phyloP scores from a whole-genome alignment of 73 alveolate species.

The Blepharisma stoltei region DNA sequence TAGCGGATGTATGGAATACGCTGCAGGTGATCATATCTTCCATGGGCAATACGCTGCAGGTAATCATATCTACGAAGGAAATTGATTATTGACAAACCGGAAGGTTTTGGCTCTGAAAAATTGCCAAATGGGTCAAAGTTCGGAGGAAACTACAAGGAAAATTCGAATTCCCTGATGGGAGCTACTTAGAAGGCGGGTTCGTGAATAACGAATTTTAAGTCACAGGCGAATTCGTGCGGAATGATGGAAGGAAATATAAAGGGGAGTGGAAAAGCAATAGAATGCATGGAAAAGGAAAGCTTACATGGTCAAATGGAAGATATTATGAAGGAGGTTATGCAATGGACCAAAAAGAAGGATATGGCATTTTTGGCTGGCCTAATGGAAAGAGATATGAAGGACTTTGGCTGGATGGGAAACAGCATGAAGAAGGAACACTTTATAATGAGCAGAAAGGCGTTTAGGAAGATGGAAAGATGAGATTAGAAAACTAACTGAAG shows the following conservation, averaged over 20 bases:
- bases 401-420: slow-evolving; percentile 60
- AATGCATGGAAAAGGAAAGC: slow-evolving; percentile 70
- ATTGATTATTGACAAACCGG: slow-evolving; percentile 72
- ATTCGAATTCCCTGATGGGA: slow-evolving; percentile 69
- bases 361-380: slow-evolving; percentile 66
- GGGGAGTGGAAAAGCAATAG: slow-evolving; percentile 70
- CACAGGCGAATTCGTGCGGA: slow-evolving; percentile 56
- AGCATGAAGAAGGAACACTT: slow-evolving; percentile 49
- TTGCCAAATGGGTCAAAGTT: slow-evolving; percentile 76
- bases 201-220: slow-evolving; percentile 60
- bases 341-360: slow-evolving; percentile 66
- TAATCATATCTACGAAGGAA: slow-evolving; percentile 67
- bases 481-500: no score
- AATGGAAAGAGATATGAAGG: slow-evolving; percentile 68
- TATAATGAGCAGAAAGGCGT: slow-evolving; percentile 35
- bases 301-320: slow-evolving; percentile 66
- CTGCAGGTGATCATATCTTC: no score
- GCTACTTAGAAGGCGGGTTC: slow-evolving; percentile 62
- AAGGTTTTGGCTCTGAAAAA: slow-evolving; percentile 73
- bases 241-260: slow-evolving; percentile 62
- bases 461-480: slow-evolving; percentile 59
- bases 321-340: slow-evolving; percentile 64
- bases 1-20: slow-evolving; percentile 55
- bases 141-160: slow-evolving; percentile 75
- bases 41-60: no score